phyloP scores from a whole-genome alignment of 2,329 filamentous ascomycete genomes.

The Pseudogymnoascus sp. region DNA sequence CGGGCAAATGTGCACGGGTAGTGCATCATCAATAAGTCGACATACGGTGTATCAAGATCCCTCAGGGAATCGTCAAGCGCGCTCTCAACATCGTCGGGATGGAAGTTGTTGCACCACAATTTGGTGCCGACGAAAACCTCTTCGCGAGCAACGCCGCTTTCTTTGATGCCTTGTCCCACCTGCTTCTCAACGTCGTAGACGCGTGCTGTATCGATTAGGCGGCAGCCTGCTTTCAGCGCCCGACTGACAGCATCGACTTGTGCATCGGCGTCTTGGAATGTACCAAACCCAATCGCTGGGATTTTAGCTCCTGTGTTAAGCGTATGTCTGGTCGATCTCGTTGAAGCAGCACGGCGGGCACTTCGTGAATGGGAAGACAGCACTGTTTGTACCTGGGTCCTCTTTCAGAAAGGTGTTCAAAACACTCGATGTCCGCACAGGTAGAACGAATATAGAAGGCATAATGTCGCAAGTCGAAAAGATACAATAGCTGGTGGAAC shows the following conservation, averaged over 20 bases:
- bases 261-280: constrained; percentile 25
- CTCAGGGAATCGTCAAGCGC: constrained; percentile 26
- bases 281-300: constrained; percentile 27
- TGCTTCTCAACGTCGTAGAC: constrained; percentile 6
- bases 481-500: background rate
- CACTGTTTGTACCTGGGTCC: background rate
- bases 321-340: constrained; percentile 10
- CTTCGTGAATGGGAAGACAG: background rate
- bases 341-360: background rate
- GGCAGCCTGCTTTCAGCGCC: constrained; percentile 20
- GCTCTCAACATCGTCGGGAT: constrained; percentile 22
- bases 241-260: constrained; percentile 22
- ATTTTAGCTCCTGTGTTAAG: constrained; percentile 23
- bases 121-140: constrained; percentile 28
- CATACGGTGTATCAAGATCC: constrained; percentile 21
- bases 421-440: background rate
- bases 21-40: constrained; percentile 46
- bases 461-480: background rate
- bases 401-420: background rate
- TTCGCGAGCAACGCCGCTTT: constrained; percentile 19
- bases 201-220: constrained; percentile 30
- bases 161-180: constrained; percentile 20
- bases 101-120: constrained; percentile 30
- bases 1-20: constrained; percentile 23
- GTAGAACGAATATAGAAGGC: background rate